Evolutionary conservation across 2,329 filamentous ascomycete species (phyloP).

Genomic region (Fusarium falciforme): DNA sequence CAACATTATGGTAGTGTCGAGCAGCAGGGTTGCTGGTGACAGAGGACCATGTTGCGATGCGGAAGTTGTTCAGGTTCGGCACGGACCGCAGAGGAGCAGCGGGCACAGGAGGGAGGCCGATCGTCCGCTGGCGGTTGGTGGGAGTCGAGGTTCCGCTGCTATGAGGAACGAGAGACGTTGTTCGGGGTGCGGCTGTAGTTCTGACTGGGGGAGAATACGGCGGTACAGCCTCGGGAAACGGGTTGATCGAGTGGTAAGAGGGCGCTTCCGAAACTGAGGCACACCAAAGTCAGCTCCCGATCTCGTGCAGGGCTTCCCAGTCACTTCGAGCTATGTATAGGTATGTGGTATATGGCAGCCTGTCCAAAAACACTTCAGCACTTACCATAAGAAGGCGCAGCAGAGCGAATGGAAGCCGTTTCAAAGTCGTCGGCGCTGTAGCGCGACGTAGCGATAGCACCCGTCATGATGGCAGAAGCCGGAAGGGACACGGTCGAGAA

Average conservation of each 20-base stretch:
- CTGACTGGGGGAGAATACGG: conserved; percentile 58
- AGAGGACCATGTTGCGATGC: conserved; percentile 71
- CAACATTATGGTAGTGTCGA: conserved; percentile 72
- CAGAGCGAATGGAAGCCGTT: conserved; percentile 73
- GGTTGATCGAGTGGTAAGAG: conserved; percentile 69
- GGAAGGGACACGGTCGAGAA: conserved; percentile 27
- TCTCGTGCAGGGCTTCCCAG: conserved; percentile 28
- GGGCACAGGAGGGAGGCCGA: conserved; percentile 65
- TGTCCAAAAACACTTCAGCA: conserved; percentile 24
- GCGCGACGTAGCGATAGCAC: conserved; percentile 46
- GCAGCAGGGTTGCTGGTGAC: conserved; percentile 64
- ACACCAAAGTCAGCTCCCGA: conserved; percentile 30
- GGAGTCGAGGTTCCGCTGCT: conserved; percentile 41
- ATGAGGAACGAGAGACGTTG: conserved; percentile 34
- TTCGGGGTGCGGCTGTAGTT: conserved; percentile 24
- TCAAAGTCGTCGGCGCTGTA: conserved; percentile 69
- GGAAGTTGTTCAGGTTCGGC: conserved; percentile 64
- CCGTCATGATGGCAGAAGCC: conserved; percentile 46
- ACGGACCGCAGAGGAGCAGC: conserved; percentile 50
- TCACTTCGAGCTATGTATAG: conserved; percentile 12
- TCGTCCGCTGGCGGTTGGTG: conserved; percentile 48
- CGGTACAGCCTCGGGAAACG: conserved; percentile 60
- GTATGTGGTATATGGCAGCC: not conserved
- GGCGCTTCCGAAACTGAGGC: conserved; percentile 70
- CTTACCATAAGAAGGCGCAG: conserved; percentile 76